These are phyloP conservation scores for Fragosphaeria purpurea DNA, from an alignment of 2,329 filamentous ascomycete genomes.

Conservation along the genomic window DNA sequence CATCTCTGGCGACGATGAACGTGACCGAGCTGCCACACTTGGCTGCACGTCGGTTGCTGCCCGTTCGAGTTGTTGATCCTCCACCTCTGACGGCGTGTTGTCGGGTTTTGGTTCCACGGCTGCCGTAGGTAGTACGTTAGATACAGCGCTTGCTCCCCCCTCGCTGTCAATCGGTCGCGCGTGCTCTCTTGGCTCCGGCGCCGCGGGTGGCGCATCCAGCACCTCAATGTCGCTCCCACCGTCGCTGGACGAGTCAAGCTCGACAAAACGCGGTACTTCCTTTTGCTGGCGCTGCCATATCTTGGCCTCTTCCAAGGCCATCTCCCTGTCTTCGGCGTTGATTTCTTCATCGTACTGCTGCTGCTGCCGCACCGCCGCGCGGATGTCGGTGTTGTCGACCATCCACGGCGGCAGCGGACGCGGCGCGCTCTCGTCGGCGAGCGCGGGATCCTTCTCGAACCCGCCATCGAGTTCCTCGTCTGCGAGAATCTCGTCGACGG, in stretches of 20 bases:
- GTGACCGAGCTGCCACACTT: background rate
- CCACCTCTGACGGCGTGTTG: too few species aligned
- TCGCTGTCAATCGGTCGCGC: background rate
- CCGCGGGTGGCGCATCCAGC: conserved; percentile 35
- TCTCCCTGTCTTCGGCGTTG: conserved; percentile 52
- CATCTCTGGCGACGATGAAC: conserved; percentile 17
- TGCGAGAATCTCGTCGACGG: conserved; percentile 4
- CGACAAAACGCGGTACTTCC: conserved; percentile 35
- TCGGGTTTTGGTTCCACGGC: background rate
- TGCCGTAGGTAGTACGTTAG: background rate
- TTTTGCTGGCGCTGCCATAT: conserved; percentile 31
- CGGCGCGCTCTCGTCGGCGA: conserved; percentile 31
- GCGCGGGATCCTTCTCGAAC: conserved; percentile 37
- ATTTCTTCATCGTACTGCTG: conserved; percentile 47
- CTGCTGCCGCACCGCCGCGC: conserved; percentile 51
- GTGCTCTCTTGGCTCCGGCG: background rate
- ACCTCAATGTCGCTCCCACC: conserved; percentile 49
- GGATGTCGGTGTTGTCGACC: conserved; percentile 52
- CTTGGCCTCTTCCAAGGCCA: conserved; percentile 45
- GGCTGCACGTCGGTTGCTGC: too few species aligned
- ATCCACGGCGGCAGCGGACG: conserved; percentile 72
- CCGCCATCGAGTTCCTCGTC: conserved; percentile 52
- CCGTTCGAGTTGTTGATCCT: too few species aligned
- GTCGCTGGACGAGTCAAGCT: conserved; percentile 50
- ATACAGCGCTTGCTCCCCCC: background rate